phyloP scores from a whole-genome alignment of 352 stramenopile genomes.

The Phytophthora chlamydospora region DNA sequence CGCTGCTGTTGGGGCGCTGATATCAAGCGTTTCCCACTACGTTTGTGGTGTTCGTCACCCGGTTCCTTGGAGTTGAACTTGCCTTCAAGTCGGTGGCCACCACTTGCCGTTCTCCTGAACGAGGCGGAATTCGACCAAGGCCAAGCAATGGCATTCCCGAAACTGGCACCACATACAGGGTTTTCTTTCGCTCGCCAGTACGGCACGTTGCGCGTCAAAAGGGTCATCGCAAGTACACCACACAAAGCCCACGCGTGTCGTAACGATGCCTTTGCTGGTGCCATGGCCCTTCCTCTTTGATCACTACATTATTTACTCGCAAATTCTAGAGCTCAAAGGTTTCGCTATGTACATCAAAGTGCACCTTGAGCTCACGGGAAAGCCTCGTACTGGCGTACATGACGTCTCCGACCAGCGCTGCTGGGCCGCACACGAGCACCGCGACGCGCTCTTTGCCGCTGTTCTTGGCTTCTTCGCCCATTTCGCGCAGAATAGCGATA shows the following conservation, averaged over 20 bases:
- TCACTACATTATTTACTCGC: slow-evolving; percentile 4
- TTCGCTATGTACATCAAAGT: slow-evolving; percentile 57
- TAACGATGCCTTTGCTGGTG: background rate
- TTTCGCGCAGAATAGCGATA: slow-evolving; percentile 34
- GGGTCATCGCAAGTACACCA: too few species aligned
- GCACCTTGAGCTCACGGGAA: slow-evolving; percentile 33
- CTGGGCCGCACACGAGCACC: slow-evolving; percentile 52
- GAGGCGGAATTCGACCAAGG: background rate
- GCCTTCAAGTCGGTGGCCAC: slow-evolving; percentile 17
- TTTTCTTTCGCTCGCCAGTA: too few species aligned
- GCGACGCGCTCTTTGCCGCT: slow-evolving; percentile 38
- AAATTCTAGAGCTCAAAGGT: slow-evolving; percentile 34
- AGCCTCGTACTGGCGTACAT: slow-evolving; percentile 29
- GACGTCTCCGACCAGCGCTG: slow-evolving; percentile 37
- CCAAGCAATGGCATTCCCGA: background rate
- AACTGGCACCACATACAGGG: too few species aligned
- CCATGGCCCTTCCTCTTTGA: background rate
- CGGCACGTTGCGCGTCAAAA: too few species aligned
- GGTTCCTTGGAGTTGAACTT: slow-evolving; percentile 3
- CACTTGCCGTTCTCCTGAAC: background rate
- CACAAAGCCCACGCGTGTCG: background rate
- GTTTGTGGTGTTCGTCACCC: background rate
- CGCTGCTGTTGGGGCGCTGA: too few species aligned
- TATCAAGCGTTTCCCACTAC: too few species aligned
- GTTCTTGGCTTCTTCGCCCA: slow-evolving; percentile 44